phyloP scores from a whole-genome alignment of 148 eudicot genomes.

The Chenopodium quinoa region DNA sequence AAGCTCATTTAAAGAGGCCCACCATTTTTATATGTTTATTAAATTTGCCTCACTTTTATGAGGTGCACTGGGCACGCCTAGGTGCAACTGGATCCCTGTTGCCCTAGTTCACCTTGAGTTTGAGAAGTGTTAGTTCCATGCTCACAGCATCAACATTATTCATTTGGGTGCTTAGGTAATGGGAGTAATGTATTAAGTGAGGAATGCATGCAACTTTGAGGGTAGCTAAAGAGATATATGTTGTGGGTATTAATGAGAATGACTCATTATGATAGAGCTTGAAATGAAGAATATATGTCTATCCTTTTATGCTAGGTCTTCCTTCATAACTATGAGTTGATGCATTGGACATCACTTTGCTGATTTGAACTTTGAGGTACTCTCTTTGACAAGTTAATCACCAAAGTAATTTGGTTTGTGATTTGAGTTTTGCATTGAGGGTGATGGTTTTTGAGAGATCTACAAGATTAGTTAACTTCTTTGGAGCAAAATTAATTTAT shows the following conservation, averaged over 20 bases:
- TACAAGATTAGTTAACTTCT: background rate
- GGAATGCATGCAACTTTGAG: background rate
- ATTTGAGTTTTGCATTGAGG: background rate
- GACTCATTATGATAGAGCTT: background rate
- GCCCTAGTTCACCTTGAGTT: background rate
- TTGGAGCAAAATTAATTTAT: background rate
- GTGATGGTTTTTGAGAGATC: background rate
- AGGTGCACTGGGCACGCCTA: no score
- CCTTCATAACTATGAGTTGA: background rate
- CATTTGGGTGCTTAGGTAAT: background rate
- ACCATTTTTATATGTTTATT: no score
- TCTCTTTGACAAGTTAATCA: background rate
- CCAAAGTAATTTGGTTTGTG: background rate
- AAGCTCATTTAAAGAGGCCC: no score
- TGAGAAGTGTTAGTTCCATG: background rate
- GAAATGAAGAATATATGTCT: background rate
- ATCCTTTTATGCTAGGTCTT: background rate
- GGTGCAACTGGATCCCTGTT: no score
- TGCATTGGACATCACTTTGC: background rate
- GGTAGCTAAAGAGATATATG: background rate
- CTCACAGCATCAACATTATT: background rate
- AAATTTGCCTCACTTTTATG: no score
- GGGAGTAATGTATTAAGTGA: background rate
- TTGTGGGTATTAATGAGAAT: background rate
- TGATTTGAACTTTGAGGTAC: background rate